Evolutionary conservation across 2,329 filamentous ascomycete genomes (phyloP), one percentile per base, ranked within the genome.

Genomic region (Venturia pyrina): DNA sequence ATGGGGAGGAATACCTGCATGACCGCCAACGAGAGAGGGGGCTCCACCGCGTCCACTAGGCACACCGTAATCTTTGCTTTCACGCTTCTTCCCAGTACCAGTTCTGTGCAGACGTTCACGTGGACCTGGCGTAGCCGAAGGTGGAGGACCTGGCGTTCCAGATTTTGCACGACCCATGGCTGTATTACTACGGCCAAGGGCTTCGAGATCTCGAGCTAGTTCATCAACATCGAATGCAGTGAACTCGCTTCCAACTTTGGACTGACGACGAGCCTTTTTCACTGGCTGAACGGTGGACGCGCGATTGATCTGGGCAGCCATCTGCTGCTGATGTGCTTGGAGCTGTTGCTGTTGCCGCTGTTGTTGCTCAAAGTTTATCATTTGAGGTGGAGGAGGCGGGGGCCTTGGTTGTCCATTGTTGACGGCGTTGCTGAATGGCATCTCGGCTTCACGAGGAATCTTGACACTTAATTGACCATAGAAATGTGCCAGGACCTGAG

Each of bases 361-460:
- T 13, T 64, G 40, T 28, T 43, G 48, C 56, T 41, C 24, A 41
- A 41, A 41, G 40, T 44, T 44, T 17, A 62, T n/a, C 40, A 59
- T 57, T 19, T 37, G 56, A 13, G 46, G 63, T 41, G 63, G 63
- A 32, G 62, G 62, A 19, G 62, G 62, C 19, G 53, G 63, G 8
- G 48, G 24, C 17, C 63, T 40, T 60, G 48, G 63, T 65, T 60
- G 53, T 15, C 40, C 34, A 24, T 40, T 59, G 57, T 32, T 41
- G 28, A 43, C 56, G 34, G 43, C 24, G 17, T 50, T 48, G 43
- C 40, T 32, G 28, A 62, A 66, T 15, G 64, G 59, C 48, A 50
- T 40, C 34, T 66, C 41, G 83, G 83, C 68, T 24, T 67, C 46
- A 32, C 43, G 34, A 21, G 67, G 67, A 10, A 65, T 57, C 24